Evolutionary conservation across 2,329 filamentous ascomycete species (phyloP), one percentile per base, ranked within the genome.

Genomic region (Paecilomyces variotii): DNA sequence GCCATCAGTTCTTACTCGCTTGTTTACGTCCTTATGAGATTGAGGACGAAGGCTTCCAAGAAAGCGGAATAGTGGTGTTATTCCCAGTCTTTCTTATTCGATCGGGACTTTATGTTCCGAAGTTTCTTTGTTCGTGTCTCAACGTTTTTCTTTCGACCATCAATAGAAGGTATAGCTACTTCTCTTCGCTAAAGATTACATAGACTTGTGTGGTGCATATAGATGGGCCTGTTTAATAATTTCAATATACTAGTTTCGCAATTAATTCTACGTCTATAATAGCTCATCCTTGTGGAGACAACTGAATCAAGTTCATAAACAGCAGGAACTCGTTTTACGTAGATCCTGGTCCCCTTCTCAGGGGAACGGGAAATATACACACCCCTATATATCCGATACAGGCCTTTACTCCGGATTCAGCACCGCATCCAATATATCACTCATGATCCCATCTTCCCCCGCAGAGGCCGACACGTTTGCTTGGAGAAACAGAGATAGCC

Each of bases 1-100:
- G 80, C 76, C 0, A 60, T 83, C 45, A 80, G 78, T 57, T 81
- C 79, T 1, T 87, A 87, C 60, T 74, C 69, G 1, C 57, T 80
- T 59, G 79, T 81, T 1, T 81, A 75, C 62, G 54, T 65, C 28
- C 63, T 74, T 63, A 74, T 74, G 72, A 74, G 72, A 62, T 53
- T 74, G 57, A 62, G 72, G 56, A 74, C 72, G 2, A 74, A 74
- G 65, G 65, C 67, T 26, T 68, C 64, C 1, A 74, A 74, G 66
- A 74, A 70, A 61, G 72, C 72, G 0, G 69, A 72, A 24, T 19
- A 45, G 3, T 45, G 7, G n/a, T n/a, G 9, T 45, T 19, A 19
- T n/a, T 45, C 1, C 19, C 6, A 6, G 4, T 45, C 6, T 6
- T 45, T 45, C 4, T 19, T 19, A 2, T 2, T 45, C 7, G 5